Percentiles rank a stretch among this genome's conserved stretches.
Evolutionary conservation across 805 yeast species (phyloP).

Genomic region (Millerozyma miso): DNA sequence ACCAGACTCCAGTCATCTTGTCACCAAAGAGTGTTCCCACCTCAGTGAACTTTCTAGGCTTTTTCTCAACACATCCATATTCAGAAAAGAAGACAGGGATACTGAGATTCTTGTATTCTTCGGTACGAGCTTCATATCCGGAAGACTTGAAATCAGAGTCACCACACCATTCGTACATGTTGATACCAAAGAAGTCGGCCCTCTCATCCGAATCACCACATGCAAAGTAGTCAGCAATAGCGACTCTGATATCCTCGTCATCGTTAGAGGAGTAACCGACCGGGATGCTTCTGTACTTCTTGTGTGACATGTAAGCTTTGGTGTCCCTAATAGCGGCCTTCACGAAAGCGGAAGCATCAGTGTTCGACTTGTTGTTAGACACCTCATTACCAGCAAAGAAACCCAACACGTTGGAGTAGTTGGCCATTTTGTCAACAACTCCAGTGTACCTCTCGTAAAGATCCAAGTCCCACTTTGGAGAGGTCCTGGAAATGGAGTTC

Average conservation of each 20-base stretch:
- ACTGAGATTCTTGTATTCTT: conserved; percentile 67
- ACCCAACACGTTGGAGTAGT: conserved; percentile 80
- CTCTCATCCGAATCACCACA: conserved; percentile 69
- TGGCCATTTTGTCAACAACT: conserved; percentile 76
- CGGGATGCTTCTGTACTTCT: conserved; percentile 74
- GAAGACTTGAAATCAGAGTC: conserved; percentile 49
- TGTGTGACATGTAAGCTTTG: conserved; percentile 64
- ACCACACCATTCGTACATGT: conserved; percentile 91
- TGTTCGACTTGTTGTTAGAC: conserved; percentile 74
- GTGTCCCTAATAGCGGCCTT: conserved; percentile 94
- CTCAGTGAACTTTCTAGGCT: conserved; percentile 76
- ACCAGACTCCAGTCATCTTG: conserved; percentile 86
- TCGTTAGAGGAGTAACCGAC: conserved; percentile 94
- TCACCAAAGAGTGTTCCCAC: conserved; percentile 61
- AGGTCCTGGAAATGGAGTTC: conserved; percentile 67
- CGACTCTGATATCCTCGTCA: conserved; percentile 73
- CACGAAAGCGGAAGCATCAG: conserved; percentile 89
- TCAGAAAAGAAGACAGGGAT: conserved; percentile 84
- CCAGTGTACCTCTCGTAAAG: conserved; percentile 72
- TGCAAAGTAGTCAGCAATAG: conserved; percentile 77
- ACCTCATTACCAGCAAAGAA: conserved; percentile 99
- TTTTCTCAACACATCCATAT: conserved; percentile 75
- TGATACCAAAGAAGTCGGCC: conserved; percentile 78
- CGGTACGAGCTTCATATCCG: conserved; percentile 69
- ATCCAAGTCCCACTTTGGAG: conserved; percentile 73